A percentile compares a stretch with the other conserved stretches of the same genome.
Evolutionary conservation across 1,284 basidiomycete species (phyloP).

Genomic region (Cryptococcus jaspeensis): DNA sequence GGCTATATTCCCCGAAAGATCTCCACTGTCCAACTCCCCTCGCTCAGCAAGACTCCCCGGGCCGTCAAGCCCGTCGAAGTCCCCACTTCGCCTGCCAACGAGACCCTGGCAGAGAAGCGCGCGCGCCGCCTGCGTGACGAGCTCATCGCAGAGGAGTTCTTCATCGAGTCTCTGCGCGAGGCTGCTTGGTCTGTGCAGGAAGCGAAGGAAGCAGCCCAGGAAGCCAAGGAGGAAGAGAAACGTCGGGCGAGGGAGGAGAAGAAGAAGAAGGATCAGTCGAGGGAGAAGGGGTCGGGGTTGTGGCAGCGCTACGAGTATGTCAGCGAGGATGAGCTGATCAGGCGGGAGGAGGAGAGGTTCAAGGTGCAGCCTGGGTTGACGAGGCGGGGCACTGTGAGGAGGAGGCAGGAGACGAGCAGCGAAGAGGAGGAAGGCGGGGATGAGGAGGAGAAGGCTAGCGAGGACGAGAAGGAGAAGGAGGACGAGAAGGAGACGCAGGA

Average conservation of each 20-base stretch:
- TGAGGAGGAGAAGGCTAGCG: conserved; percentile 6
- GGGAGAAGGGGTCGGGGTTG: conserved; percentile 38
- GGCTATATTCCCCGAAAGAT: conserved; percentile 32
- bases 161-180: conserved; percentile 25
- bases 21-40: conserved; percentile 33
- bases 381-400: conserved; percentile 32
- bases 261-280: conserved; percentile 26
- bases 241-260: conserved; percentile 28
- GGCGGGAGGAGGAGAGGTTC: conserved; percentile 22
- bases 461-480: conserved; percentile 3
- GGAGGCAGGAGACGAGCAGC: conserved; percentile 14
- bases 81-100: conserved; percentile 11
- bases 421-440: conserved; percentile 9
- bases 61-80: conserved; percentile 17
- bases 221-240: conserved; percentile 28
- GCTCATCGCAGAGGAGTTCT: conserved; percentile 28
- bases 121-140: conserved; percentile 20
- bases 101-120: conserved; percentile 20
- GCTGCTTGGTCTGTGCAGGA: conserved; percentile 29
- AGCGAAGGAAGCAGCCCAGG: conserved; percentile 22
- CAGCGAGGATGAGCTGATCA: conserved; percentile 29
- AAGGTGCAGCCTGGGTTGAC: conserved; percentile 34
- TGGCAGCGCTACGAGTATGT: conserved; percentile 40
- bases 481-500: conserved; percentile 14
- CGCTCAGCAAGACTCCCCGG: conserved; percentile 31